Conservation (phyloP, 768 basidiomycete genomes). For the Strobilomyces confusus region DNA sequence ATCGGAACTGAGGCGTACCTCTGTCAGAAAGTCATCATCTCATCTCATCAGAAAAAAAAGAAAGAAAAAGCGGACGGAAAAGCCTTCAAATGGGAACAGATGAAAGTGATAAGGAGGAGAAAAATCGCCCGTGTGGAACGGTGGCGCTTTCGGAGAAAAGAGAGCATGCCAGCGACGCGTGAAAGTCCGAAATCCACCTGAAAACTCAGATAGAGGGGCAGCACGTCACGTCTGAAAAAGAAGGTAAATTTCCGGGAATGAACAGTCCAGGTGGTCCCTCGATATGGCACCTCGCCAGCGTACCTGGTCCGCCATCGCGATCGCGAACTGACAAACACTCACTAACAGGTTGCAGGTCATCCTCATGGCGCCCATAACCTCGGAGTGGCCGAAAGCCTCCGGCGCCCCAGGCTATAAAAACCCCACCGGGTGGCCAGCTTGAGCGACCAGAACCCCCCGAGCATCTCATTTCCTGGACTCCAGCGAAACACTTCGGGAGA, state of each 20-base stretch:
- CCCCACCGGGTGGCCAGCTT: slow-evolving; percentile 12
- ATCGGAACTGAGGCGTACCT: slow-evolving; percentile 12
- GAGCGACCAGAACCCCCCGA: slow-evolving; percentile 10
- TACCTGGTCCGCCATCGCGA: slow-evolving; percentile 22
- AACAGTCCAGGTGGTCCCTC: slow-evolving; percentile 23
- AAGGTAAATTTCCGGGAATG: slow-evolving; percentile 22
- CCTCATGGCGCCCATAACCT: slow-evolving; percentile 21
- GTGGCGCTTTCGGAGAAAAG: slow-evolving; percentile 26
- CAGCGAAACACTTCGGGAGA: not conserved
- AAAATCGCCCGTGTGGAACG: slow-evolving; percentile 13
- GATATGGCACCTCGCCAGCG: slow-evolving; percentile 26
- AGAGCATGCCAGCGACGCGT: slow-evolving; percentile 24
- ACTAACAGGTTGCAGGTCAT: slow-evolving; percentile 14
- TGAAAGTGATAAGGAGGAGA: slow-evolving; percentile 20
- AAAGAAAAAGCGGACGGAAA: slow-evolving; percentile 1
- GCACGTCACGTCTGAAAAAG: slow-evolving; percentile 22
- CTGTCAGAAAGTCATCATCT: slow-evolving; percentile 13
- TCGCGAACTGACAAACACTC: slow-evolving; percentile 25
- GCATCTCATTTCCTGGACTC: slow-evolving; percentile 4
- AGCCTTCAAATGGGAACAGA: slow-evolving; percentile 19
- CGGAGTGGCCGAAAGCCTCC: slow-evolving; percentile 8
- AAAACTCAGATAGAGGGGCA: slow-evolving; percentile 27
- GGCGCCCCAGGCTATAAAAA: slow-evolving; percentile 26
- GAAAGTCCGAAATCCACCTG: slow-evolving; percentile 30
- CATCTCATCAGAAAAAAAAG: slow-evolving; percentile 13